Evolutionary conservation across 768 basidiomycete species (phyloP).

Genomic region (Bullera alba): DNA sequence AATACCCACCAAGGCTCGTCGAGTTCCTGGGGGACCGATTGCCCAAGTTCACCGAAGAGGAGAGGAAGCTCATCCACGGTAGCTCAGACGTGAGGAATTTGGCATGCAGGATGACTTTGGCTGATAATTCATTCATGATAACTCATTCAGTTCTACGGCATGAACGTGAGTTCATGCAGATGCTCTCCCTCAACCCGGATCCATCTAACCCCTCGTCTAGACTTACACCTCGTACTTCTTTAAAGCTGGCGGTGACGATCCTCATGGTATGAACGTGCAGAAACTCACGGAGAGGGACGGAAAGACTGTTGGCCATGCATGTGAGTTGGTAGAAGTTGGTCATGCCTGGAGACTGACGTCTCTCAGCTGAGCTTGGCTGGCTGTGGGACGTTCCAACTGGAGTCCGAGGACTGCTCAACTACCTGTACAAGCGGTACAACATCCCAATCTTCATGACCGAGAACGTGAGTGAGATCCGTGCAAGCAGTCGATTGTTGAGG

Average conservation of each 20-base stretch:
- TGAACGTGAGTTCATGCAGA: slow-evolving; percentile 20
- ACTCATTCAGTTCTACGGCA: slow-evolving; percentile 21
- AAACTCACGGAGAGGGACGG: too few relatives aligned
- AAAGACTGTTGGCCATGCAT: slow-evolving; percentile 18
- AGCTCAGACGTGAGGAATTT: slow-evolving; percentile 40
- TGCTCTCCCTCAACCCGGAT: neutral
- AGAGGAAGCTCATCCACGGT: slow-evolving; percentile 36
- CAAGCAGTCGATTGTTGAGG: neutral
- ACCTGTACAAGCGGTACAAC: slow-evolving; percentile 34
- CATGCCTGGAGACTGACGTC: neutral
- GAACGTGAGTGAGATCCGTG: slow-evolving; percentile 17
- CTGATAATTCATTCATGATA: slow-evolving; percentile 6
- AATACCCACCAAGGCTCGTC: slow-evolving; percentile 53
- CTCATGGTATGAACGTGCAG: too few relatives aligned
- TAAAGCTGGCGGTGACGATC: slow-evolving; percentile 25
- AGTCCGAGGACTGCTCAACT: slow-evolving; percentile 31
- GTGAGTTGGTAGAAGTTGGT: too few relatives aligned
- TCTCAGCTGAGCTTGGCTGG: slow-evolving; percentile 12
- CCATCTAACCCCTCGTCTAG: neutral
- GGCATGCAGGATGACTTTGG: neutral
- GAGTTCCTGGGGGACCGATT: slow-evolving; percentile 35
- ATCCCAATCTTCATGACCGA: slow-evolving; percentile 41
- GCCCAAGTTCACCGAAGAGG: slow-evolving; percentile 36
- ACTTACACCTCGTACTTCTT: slow-evolving; percentile 35
- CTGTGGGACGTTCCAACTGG: slow-evolving; percentile 39